A percentile compares a stretch with the other conserved stretches of the same genome.
These are phyloP conservation scores for Zalaria obscura DNA, from an alignment of 2,329 filamentous ascomycete species.

Conservation along the genomic window DNA sequence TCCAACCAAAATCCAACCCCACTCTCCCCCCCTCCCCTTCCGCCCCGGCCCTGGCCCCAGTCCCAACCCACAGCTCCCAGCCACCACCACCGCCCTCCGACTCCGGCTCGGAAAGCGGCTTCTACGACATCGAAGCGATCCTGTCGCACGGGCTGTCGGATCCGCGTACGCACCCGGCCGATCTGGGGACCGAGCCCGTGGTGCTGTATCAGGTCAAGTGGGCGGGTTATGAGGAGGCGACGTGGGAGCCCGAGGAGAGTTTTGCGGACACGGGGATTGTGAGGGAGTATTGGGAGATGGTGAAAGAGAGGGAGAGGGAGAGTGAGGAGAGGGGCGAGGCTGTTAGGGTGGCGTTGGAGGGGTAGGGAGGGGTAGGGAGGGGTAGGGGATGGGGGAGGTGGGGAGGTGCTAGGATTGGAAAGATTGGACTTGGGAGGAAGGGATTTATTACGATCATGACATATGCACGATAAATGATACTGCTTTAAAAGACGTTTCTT, in stretches of 20 bases:
- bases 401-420: too few species aligned
- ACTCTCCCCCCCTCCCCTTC: neutral
- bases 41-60: neutral
- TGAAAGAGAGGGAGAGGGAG: neutral
- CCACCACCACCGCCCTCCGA: neutral
- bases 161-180: slow-evolving; percentile 13
- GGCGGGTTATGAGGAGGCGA: slow-evolving; percentile 15
- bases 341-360: too few species aligned
- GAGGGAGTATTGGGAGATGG: slow-evolving; percentile 10
- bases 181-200: slow-evolving; percentile 11
- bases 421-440: too few species aligned
- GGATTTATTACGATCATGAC: too few species aligned
- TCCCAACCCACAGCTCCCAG: neutral
- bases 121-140: slow-evolving; percentile 15
- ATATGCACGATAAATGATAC: too few species aligned
- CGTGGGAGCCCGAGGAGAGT: slow-evolving; percentile 19
- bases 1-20: too few species aligned
- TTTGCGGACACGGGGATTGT: slow-evolving; percentile 15
- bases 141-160: slow-evolving; percentile 15
- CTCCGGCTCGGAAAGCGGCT: neutral
- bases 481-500: too few species aligned
- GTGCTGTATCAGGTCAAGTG: slow-evolving; percentile 20
- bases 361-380: too few species aligned
- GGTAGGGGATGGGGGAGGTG: too few species aligned
- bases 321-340: neutral